A percentile compares a stretch with the other conserved stretches of the same genome.
phyloP scores from a whole-genome alignment of 305 asterid species.

The Stenogyne calaminthoides region DNA sequence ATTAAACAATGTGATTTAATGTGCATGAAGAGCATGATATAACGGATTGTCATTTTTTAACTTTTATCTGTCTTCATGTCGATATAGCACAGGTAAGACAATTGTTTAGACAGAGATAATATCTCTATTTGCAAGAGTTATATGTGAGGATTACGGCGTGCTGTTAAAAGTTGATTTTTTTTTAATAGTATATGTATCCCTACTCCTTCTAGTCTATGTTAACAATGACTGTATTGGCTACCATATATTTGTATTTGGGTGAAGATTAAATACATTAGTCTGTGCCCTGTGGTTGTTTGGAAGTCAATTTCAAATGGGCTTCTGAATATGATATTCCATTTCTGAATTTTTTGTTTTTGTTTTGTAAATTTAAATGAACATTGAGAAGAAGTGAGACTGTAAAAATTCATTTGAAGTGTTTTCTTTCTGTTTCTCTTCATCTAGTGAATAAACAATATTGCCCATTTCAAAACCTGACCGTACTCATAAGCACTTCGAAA shows the following conservation, averaged over 20 bases:
- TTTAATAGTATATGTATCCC: not conserved
- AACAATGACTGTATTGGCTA: not conserved
- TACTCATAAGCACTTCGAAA: not conserved
- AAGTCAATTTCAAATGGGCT: constrained; percentile 1
- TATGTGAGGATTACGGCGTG: constrained; percentile 6
- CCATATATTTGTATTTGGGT: not conserved
- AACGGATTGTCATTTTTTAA: no score
- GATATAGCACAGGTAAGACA: constrained; percentile 1
- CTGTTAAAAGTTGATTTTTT: constrained; percentile 2
- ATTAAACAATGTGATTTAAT: not conserved
- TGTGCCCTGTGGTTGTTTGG: not conserved
- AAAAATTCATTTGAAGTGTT: constrained; percentile 2
- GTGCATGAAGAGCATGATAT: no score
- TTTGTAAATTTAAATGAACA: not conserved
- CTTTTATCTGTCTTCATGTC: not conserved
- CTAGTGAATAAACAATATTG: not conserved
- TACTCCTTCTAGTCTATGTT: not conserved
- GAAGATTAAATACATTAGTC: constrained; percentile 6
- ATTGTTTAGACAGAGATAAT: constrained; percentile 8
- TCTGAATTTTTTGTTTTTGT: not conserved
- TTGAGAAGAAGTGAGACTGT: not conserved
- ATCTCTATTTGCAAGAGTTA: not conserved
- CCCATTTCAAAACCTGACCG: not conserved
- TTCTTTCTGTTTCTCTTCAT: no score
- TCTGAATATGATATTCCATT: not conserved